Conservation (phyloP, 202 grass and related monocot species). For the Panicum virgatum region DNA sequence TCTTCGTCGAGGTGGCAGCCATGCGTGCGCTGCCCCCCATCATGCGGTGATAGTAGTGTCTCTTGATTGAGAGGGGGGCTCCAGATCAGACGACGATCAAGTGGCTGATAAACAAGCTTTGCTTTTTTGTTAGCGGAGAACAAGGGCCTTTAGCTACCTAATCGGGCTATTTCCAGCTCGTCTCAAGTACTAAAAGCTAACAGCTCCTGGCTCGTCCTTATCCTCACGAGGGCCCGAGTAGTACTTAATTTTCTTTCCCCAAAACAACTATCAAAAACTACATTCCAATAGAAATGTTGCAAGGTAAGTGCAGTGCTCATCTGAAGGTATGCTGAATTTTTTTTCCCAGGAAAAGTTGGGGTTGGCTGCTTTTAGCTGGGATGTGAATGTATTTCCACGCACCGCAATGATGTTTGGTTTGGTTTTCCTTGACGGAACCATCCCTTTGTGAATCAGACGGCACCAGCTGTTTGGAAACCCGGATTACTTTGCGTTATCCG, state of each 20-base stretch:
- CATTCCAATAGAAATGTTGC: not conserved
- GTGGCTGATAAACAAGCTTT: not conserved
- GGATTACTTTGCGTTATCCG: not conserved
- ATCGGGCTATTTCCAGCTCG: not conserved
- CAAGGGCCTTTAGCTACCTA: not conserved
- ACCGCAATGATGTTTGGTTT: not conserved
- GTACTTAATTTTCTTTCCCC: too few relatives aligned
- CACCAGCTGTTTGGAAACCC: not conserved
- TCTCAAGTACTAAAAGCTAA: not conserved
- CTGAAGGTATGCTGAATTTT: too few relatives aligned
- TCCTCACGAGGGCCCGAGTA: not conserved
- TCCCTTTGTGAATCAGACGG: not conserved
- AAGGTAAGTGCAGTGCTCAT: too few relatives aligned
- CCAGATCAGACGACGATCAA: not conserved
- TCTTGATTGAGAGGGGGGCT: not conserved
- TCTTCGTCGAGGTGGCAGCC: slow-evolving; percentile 15
- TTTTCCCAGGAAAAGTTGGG: not conserved
- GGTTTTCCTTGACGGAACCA: not conserved
- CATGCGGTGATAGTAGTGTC: not conserved
- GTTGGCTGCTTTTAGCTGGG: not conserved
- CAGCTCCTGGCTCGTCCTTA: not conserved
- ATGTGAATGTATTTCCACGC: not conserved
- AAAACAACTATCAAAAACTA: not conserved
- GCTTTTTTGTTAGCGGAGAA: not conserved
- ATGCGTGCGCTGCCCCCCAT: not conserved